These are phyloP conservation scores for Dictyostelium purpureum DNA, from an alignment of 78 protist species.

Conservation along the genomic window DNA sequence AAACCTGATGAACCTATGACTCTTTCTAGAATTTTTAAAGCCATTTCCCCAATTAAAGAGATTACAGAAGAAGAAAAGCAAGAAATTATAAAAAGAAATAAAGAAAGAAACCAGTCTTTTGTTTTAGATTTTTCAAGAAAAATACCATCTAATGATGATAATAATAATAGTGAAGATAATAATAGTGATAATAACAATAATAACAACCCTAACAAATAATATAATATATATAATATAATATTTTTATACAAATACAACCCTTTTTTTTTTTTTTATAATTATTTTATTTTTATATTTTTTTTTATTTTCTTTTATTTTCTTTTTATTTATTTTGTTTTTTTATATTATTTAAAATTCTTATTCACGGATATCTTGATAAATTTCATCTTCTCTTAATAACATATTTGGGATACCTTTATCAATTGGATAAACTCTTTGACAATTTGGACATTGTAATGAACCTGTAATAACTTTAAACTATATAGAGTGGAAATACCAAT, in stretches of 20 bases:
- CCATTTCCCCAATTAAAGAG: not conserved
- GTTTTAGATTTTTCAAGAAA: not conserved
- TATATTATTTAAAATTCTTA: not conserved
- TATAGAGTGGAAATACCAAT: not conserved
- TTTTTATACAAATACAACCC: not conserved
- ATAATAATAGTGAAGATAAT: not conserved
- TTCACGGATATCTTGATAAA: slow-evolving; percentile 68
- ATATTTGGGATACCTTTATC: slow-evolving; percentile 76
- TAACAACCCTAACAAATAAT: not conserved
- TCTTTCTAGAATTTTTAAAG: not conserved
- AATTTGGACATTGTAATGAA: slow-evolving; percentile 54
- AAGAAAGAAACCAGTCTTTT: not conserved
- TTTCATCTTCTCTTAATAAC: slow-evolving; percentile 76
- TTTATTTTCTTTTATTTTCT: not conserved
- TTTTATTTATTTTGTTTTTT: not conserved
- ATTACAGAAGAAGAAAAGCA: slow-evolving; percentile 3
- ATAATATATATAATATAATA: not conserved
- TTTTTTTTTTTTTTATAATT: too few relatives aligned
- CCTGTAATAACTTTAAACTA: slow-evolving; percentile 71
- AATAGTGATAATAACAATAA: not conserved
- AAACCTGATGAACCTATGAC: not conserved
- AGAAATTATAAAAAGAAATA: not conserved
- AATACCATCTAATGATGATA: not conserved
- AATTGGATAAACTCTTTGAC: slow-evolving; percentile 57
- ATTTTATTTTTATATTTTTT: not conserved